A percentile compares a stretch with the other conserved stretches of the same genome.
Evolutionary conservation across 2,329 filamentous ascomycete species (phyloP).

Genomic region (Westerdykella aurantiaca): DNA sequence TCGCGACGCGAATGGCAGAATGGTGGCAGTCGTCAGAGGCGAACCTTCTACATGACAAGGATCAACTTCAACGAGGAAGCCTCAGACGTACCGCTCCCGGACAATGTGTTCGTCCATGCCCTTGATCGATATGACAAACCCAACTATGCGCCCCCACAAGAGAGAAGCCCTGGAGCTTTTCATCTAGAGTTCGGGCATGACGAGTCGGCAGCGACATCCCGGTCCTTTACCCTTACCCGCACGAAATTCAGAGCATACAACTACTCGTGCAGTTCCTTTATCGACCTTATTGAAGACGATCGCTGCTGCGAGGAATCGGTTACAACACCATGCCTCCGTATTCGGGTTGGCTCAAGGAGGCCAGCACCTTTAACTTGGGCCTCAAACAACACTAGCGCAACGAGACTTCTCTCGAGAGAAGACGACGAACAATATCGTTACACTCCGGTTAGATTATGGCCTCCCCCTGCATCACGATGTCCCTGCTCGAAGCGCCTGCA

Average conservation of each 20-base stretch:
- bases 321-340: constrained; percentile 38
- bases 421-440: constrained; percentile 22
- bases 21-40: constrained; percentile 51
- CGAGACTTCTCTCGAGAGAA: constrained; percentile 1
- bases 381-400: constrained; percentile 2
- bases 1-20: constrained; percentile 62
- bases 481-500: constrained; percentile 27
- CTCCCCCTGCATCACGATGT: constrained; percentile 22
- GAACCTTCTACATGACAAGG: constrained; percentile 60
- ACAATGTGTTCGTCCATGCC: constrained; percentile 23
- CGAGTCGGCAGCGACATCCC: constrained; percentile 2
- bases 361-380: constrained; percentile 22
- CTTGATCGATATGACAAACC: constrained; percentile 32
- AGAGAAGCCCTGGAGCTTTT: constrained; percentile 39
- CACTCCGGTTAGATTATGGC: constrained; percentile 31
- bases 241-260: constrained; percentile 55
- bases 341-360: constrained; percentile 47
- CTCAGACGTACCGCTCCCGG: constrained; percentile 15
- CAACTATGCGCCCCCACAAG: constrained; percentile 33
- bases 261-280: constrained; percentile 47
- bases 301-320: constrained; percentile 29
- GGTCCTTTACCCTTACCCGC: constrained; percentile 48
- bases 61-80: constrained; percentile 40
- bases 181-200: constrained; percentile 42
- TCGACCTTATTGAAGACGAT: constrained; percentile 56